Conservation (phyloP, 345 rosid species). For the Bruguiera sexangula region DNA sequence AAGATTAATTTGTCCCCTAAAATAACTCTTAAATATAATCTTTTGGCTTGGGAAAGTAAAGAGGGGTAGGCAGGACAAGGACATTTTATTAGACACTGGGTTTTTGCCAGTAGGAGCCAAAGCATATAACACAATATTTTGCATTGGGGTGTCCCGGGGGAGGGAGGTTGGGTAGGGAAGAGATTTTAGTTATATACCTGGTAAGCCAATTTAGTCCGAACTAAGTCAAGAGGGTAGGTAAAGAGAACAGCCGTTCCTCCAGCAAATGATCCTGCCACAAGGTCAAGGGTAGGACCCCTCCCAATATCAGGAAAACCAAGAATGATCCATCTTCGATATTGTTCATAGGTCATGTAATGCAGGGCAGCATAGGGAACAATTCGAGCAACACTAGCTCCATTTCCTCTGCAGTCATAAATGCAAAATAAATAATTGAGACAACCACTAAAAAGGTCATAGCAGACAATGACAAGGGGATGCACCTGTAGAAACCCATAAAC, state of each 20-base stretch:
- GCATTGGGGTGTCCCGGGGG: too few relatives aligned
- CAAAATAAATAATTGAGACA: constrained; percentile 9
- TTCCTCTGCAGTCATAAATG: constrained; percentile 53
- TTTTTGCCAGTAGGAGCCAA: constrained; percentile 3
- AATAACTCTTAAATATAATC: constrained; percentile 4
- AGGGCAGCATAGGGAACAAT: constrained; percentile 94
- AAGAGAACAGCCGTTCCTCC: constrained; percentile 91
- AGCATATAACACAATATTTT: neutral
- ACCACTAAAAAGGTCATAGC: constrained; percentile 10
- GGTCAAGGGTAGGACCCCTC: constrained; percentile 88
- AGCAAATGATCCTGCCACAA: constrained; percentile 85
- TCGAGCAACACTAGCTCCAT: constrained; percentile 92
- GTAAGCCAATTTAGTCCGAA: constrained; percentile 84
- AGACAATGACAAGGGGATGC: constrained; percentile 16
- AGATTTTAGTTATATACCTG: constrained; percentile 49
- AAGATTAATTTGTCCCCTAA: constrained; percentile 12
- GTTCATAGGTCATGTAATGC: constrained; percentile 91
- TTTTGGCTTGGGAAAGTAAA: neutral
- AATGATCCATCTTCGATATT: constrained; percentile 91
- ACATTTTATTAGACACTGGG: neutral
- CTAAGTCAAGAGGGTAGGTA: constrained; percentile 90
- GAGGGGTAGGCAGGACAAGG: neutral
- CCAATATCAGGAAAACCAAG: constrained; percentile 47
- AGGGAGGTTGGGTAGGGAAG: neutral
- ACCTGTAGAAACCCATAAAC: constrained; percentile 86